Base-by-base conservation (phyloP, 495 filamentous ascomycete genomes). In the Margaritispora aquatica region DNA sequence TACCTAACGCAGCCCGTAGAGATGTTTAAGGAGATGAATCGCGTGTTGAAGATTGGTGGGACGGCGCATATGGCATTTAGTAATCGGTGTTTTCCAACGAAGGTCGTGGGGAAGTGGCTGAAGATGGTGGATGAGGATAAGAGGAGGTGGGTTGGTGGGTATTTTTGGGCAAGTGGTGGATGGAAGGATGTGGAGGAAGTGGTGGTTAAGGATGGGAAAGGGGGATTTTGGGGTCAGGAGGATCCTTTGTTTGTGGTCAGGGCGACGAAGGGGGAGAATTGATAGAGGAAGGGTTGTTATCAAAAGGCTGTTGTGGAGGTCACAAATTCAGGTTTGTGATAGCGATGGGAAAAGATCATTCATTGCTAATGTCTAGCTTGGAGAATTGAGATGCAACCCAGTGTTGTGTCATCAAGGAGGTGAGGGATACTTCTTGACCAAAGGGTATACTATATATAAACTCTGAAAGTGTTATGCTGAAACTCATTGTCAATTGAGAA, bases 11-110 rank as follows among this genome's bases (percentile, higher is more conserved):
- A 63, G 11, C 77, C 75, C 1, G 46, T 72, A 26, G 61, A 64
- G 20, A 68, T 79, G 13, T 71, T 79, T 2, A 26, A 58, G 1
- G 66, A 65, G 9, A 51, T 77, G 17, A 57, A 56, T 23, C 26
- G 63, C 3, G 62, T 54, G 1, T 72, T 70, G 29, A 70, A 57
- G 26, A 19, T 24, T 0, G 71, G 73, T 1, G 77, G 73, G 19
- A 68, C 49, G 8, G 67, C 77, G 27, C 76, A 80, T 61, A 58
- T 80, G 55, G 68, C 71, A 0, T 68, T 78, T 26, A 71, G 68
- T n/a, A 75, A 80, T 62, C 68, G 75, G n/a, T 77, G 76, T 61
- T 77, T 78, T 55, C 75, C 75, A 2, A 80, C 71, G 24, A 74
- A 74, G 51, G 71, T 66, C 9, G 62, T 71, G 23, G 68, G 69